Conservation (phyloP, 192 early-diverging fungal genomes). For the Funneliformis geosporum region DNA sequence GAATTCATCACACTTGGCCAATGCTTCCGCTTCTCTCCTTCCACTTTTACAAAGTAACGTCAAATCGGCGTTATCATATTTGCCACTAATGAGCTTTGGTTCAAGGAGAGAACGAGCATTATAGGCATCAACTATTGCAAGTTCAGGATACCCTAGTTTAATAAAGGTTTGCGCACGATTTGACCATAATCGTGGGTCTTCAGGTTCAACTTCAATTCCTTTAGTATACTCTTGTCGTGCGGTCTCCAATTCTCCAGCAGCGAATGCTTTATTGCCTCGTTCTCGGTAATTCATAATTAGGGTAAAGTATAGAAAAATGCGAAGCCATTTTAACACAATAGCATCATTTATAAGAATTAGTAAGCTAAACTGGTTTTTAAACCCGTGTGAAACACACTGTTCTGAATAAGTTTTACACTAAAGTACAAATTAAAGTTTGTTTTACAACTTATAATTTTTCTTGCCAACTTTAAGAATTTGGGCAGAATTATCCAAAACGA, state of each 20-base stretch:
- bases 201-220: background rate
- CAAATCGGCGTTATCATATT: background rate
- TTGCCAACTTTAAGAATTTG: no score
- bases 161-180: constrained; percentile 11
- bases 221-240: constrained; percentile 7
- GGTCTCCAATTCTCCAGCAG: background rate
- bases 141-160: background rate
- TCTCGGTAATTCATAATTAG: background rate
- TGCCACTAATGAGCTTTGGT: background rate
- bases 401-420: no score
- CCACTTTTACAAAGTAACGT: background rate
- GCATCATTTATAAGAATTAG: no score
- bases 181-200: constrained; percentile 13
- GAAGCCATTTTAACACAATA: no score
- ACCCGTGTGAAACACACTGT: no score
- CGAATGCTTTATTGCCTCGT: constrained; percentile 5
- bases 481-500: no score
- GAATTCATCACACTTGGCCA: background rate
- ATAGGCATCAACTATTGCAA: no score
- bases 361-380: no score
- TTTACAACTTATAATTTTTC: no score
- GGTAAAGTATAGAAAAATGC: no score
- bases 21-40: background rate
- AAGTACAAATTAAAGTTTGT: no score
- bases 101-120: no score